These are phyloP conservation scores for Candida michaelii DNA, from an alignment of 805 yeast genomes.

Conservation along the genomic window DNA sequence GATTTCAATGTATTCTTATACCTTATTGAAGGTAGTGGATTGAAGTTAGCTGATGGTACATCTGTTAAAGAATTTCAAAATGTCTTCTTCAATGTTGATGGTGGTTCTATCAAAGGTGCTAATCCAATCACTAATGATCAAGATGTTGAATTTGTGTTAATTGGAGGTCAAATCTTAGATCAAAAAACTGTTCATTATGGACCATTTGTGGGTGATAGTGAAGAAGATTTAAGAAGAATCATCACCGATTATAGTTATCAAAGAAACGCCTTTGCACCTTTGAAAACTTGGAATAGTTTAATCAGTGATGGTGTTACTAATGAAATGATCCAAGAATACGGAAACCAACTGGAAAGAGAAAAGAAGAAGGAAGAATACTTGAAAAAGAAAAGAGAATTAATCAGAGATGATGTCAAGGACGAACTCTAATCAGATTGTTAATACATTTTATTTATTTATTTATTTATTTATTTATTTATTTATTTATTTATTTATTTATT, in stretches of 20 bases:
- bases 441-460: neutral
- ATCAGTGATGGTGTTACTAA: slow-evolving; percentile 44
- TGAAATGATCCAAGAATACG: slow-evolving; percentile 36
- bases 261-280: slow-evolving; percentile 67
- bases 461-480: neutral
- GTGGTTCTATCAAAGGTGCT: slow-evolving; percentile 57
- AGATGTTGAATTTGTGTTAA: slow-evolving; percentile 62
- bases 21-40: slow-evolving; percentile 56
- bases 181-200: slow-evolving; percentile 86
- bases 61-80: slow-evolving; percentile 46
- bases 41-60: slow-evolving; percentile 47
- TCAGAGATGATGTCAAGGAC: slow-evolving; percentile 13
- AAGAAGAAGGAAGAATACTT: slow-evolving; percentile 17
- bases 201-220: slow-evolving; percentile 80
- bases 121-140: slow-evolving; percentile 40
- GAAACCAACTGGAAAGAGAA: slow-evolving; percentile 30
- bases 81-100: slow-evolving; percentile 68
- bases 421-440: slow-evolving; percentile 7
- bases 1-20: slow-evolving; percentile 72
- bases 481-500: neutral
- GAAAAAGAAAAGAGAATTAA: slow-evolving; percentile 6
- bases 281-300: slow-evolving; percentile 57
- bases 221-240: slow-evolving; percentile 65
- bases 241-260: slow-evolving; percentile 70
- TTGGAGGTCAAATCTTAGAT: slow-evolving; percentile 73